Conservation (phyloP, 2,329 filamentous ascomycete species). For the Fusarium equiseti region DNA sequence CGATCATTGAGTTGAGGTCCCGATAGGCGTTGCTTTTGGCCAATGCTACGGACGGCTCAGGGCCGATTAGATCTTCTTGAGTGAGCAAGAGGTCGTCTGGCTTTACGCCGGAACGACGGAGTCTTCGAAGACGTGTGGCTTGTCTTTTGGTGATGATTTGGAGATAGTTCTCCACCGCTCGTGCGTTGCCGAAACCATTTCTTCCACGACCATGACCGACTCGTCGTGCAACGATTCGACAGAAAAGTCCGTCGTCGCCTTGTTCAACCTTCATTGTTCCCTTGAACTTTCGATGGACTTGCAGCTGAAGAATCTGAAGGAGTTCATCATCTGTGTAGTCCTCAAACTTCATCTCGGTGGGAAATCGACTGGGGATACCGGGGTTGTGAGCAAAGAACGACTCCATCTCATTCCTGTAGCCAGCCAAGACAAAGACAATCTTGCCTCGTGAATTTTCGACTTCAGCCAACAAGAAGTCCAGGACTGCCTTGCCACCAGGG, state of each 20-base stretch:
- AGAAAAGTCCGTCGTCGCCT: conserved; percentile 70
- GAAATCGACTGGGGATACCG: conserved; percentile 77
- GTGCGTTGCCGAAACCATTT: conserved; percentile 79
- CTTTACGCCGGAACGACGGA: conserved; percentile 55
- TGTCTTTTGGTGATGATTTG: conserved; percentile 69
- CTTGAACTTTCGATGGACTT: conserved; percentile 66
- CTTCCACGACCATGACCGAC: conserved; percentile 72
- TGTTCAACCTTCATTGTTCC: conserved; percentile 70
- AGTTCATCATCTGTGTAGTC: conserved; percentile 78
- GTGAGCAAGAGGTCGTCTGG: conserved; percentile 71
- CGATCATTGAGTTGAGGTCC: conserved; percentile 69
- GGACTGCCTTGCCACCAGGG: conserved; percentile 68
- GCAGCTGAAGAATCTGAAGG: conserved; percentile 67
- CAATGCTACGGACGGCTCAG: conserved; percentile 69
- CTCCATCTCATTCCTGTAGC: conserved; percentile 82
- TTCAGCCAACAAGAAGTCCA: conserved; percentile 79
- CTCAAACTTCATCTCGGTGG: conserved; percentile 72
- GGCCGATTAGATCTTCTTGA: conserved; percentile 78
- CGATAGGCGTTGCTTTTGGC: conserved; percentile 66
- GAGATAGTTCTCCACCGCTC: conserved; percentile 73
- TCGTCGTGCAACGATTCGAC: conserved; percentile 71
- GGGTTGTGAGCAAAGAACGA: conserved; percentile 80
- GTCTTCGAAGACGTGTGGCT: conserved; percentile 63
- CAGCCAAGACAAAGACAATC: conserved; percentile 78
- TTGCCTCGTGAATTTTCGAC: conserved; percentile 79